Conservation (phyloP, 1,139 yeast species). For the Zhuliangozyma blackwelliae region DNA sequence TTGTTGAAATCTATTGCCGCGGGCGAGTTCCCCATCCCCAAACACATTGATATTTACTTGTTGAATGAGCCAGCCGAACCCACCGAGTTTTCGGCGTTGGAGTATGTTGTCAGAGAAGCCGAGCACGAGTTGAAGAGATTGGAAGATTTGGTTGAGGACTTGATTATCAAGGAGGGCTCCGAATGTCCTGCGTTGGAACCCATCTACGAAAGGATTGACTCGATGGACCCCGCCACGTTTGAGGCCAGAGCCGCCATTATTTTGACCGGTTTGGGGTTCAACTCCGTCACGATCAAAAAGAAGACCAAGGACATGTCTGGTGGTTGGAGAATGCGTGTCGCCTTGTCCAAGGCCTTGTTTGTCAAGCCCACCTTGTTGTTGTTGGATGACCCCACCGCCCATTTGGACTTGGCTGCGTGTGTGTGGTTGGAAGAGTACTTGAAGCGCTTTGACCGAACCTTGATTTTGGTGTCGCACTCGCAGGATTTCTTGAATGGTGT, state of each 20-base stretch:
- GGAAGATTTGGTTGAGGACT: constrained; percentile 87
- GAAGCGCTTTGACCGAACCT: constrained; percentile 87
- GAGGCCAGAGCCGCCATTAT: constrained; percentile 96
- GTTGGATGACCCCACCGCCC: constrained; percentile 98
- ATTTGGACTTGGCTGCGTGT: constrained; percentile 98
- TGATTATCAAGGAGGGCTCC: constrained; percentile 89
- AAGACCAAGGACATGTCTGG: constrained; percentile 99
- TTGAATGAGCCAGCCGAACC: constrained; percentile 98
- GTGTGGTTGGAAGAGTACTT: constrained; percentile 99
- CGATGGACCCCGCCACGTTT: constrained; percentile 92
- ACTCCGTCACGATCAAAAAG: constrained; percentile 69
- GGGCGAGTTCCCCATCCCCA: constrained; percentile 94
- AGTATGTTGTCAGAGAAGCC: constrained; percentile 96
- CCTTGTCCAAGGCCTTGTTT: constrained; percentile 79
- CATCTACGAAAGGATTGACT: constrained; percentile 91
- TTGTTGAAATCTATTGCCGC: constrained; percentile 90
- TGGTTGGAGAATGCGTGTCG: constrained; percentile 95
- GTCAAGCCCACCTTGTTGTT: constrained; percentile 83
- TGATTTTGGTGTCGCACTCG: constrained; percentile 94
- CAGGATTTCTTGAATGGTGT: constrained; percentile 99
- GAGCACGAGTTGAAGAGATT: constrained; percentile 86
- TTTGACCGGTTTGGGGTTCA: constrained; percentile 96
- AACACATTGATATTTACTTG: constrained; percentile 81
- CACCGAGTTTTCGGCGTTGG: constrained; percentile 85
- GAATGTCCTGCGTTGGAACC: constrained; percentile 84